Conservation (phyloP, 176 grass and related monocot species). For the Musa beccarii region DNA sequence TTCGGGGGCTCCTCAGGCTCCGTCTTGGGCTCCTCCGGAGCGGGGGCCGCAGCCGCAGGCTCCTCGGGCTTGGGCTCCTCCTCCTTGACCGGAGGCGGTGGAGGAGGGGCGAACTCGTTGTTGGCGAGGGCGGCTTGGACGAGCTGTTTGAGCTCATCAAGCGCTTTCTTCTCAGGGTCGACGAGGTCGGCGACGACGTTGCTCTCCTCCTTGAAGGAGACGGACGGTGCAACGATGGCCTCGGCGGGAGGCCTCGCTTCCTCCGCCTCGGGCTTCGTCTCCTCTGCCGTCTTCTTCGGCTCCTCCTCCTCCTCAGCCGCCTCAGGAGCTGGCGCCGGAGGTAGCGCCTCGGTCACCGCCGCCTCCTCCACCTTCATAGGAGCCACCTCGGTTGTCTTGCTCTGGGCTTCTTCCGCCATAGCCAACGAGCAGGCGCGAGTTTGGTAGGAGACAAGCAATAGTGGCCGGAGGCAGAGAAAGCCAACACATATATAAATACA, state of each 20-base stretch:
- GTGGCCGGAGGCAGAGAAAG: no score
- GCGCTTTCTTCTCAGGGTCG: constrained; percentile 76
- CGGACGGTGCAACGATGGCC: constrained; percentile 26
- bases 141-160: constrained; percentile 77
- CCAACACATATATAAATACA: no score
- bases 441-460: no score
- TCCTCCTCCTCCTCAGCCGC: not conserved
- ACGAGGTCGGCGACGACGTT: constrained; percentile 54
- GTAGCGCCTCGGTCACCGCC: no score
- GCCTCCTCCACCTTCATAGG: no score
- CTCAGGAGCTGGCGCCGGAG: not conserved
- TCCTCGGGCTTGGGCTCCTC: not conserved
- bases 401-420: no score
- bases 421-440: no score
- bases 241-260: constrained; percentile 18
- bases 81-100: constrained; percentile 18
- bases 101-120: constrained; percentile 66
- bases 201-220: constrained; percentile 79
- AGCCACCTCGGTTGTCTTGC: no score
- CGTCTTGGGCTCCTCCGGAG: constrained; percentile 19
- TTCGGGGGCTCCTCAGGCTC: constrained; percentile 20
- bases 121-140: constrained; percentile 57
- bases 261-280: constrained; percentile 33
- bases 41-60: no score
- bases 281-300: constrained; percentile 24